Conservation (phyloP, 257 asterid species). For the Jasminum sambac region DNA sequence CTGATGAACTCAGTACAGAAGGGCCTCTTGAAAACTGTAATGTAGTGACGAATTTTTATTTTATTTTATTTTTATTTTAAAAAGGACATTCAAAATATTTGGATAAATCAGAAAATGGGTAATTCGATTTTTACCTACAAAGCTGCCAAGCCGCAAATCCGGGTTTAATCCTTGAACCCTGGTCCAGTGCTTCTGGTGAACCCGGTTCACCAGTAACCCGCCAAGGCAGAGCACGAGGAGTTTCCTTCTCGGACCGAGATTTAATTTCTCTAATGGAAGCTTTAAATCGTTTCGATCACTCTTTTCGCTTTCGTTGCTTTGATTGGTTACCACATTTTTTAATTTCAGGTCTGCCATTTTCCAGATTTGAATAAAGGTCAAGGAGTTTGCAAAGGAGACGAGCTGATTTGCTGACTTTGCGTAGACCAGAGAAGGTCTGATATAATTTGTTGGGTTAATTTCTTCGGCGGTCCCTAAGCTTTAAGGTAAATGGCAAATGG, state of each 20-base stretch:
- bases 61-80: too few relatives aligned
- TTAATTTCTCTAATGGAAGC: conserved; percentile 46
- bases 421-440: neutral
- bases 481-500: too few relatives aligned
- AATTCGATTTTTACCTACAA: conserved; percentile 26
- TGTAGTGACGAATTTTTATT: neutral
- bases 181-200: conserved; percentile 18
- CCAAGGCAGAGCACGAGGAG: conserved; percentile 58
- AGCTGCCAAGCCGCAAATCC: conserved; percentile 41
- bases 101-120: neutral
- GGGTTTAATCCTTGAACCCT: conserved; percentile 37
- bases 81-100: neutral
- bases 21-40: conserved; percentile 54
- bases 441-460: too few relatives aligned
- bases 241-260: conserved; percentile 56
- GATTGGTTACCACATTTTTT: conserved; percentile 15
- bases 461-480: too few relatives aligned
- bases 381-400: neutral
- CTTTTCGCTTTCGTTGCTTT: neutral
- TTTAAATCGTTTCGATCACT: conserved; percentile 21
- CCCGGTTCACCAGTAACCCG: conserved; percentile 52
- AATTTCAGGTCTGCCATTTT: conserved; percentile 35
- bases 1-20: conserved; percentile 53
- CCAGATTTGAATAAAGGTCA: neutral
- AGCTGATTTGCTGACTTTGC: neutral